A percentile compares a stretch with the other conserved stretches of the same genome.
phyloP scores from a whole-genome alignment of 1,284 basidiomycete species.

The Rhizopogon parksii region DNA sequence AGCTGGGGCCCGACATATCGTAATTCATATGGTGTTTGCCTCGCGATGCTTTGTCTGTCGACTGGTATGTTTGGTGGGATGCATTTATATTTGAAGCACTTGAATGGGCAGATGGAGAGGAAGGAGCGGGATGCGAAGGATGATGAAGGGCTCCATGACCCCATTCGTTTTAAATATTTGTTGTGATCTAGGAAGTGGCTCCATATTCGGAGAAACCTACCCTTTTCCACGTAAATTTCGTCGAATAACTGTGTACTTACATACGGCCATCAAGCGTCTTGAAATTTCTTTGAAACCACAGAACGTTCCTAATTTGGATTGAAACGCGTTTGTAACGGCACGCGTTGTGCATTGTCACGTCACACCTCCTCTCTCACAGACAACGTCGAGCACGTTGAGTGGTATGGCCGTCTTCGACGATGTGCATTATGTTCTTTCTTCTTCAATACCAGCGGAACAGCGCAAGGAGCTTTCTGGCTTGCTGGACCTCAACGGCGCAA shows the following conservation, averaged over 20 bases:
- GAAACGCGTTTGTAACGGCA: background rate
- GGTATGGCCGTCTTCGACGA: conserved; percentile 27
- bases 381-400: background rate
- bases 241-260: no score
- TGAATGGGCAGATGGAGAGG: background rate
- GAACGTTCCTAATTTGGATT: no score
- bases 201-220: no score
- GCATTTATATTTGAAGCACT: background rate
- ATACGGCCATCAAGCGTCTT: no score
- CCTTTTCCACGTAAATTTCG: no score
- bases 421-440: conserved; percentile 29
- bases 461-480: conserved; percentile 27
- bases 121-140: background rate
- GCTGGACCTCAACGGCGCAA: conserved; percentile 40
- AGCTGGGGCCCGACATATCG: conserved; percentile 34
- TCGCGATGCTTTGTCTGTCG: conserved; percentile 29
- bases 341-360: conserved; percentile 1
- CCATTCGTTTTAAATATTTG: background rate
- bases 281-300: no score
- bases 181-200: background rate
- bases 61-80: background rate
- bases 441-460: conserved; percentile 25
- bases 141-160: background rate
- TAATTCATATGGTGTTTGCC: conserved; percentile 42
- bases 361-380: background rate